Conservation (phyloP, 345 rosid genomes). For the Gossypium turneri region DNA sequence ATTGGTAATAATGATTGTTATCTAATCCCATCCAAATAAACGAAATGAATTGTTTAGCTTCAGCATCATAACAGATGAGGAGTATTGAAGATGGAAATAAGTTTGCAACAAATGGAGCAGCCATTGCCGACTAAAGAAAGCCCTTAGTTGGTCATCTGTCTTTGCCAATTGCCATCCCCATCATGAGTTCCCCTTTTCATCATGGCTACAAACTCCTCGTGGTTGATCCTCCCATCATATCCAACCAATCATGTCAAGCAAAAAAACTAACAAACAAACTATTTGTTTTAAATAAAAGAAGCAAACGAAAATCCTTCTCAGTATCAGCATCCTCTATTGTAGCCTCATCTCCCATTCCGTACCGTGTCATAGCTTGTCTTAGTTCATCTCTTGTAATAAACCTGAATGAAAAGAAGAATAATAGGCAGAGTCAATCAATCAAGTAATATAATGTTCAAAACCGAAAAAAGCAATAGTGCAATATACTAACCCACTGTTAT, state of each 20-base stretch:
- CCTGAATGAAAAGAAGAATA: conserved; percentile 23
- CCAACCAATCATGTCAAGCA: background rate
- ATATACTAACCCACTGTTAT: conserved; percentile 64
- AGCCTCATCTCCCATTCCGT: conserved; percentile 74
- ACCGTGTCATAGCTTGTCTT: conserved; percentile 57
- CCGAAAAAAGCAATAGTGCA: background rate
- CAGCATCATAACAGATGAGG: too few relatives aligned
- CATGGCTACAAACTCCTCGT: background rate
- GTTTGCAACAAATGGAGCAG: too few relatives aligned
- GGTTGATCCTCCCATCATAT: background rate
- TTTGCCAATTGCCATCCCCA: background rate
- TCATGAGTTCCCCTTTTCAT: background rate
- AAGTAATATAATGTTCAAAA: background rate
- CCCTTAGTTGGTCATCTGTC: background rate
- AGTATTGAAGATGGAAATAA: too few relatives aligned
- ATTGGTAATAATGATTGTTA: too few relatives aligned
- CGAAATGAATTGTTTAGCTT: too few relatives aligned
- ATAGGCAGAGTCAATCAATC: background rate
- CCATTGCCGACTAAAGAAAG: too few relatives aligned
- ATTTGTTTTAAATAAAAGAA: background rate
- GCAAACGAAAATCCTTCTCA: conserved; percentile 44
- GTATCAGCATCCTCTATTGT: conserved; percentile 77
- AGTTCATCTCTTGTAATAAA: conserved; percentile 87
- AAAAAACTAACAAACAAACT: background rate
- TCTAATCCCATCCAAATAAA: too few relatives aligned